A percentile compares a stretch with the other conserved stretches of the same genome.
These are phyloP conservation scores for Lepidopterella palustris DNA, from an alignment of 495 filamentous ascomycete species.

Conservation along the genomic window DNA sequence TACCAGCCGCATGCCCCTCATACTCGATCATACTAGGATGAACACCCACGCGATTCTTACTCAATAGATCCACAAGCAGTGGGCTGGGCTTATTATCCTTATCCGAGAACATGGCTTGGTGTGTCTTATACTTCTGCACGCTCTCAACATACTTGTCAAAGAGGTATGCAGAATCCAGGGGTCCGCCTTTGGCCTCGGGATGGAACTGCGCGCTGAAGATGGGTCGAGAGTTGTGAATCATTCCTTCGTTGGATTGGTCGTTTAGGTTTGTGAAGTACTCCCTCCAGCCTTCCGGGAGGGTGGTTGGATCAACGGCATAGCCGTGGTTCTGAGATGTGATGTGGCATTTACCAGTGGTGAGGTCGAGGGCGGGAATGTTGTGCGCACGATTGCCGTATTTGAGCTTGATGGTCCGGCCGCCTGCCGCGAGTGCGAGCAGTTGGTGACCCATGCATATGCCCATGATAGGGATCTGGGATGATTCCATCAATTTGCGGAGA, in stretches of 20 bases:
- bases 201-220: conserved; percentile 99
- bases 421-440: conserved; percentile 73
- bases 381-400: conserved; percentile 97
- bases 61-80: conserved; percentile 80
- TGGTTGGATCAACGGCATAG: conserved; percentile 87
- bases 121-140: conserved; percentile 80
- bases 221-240: conserved; percentile 91
- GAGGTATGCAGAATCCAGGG: conserved; percentile 85
- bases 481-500: conserved; percentile 79
- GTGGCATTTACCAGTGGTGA: conserved; percentile 94
- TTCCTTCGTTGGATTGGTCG: conserved; percentile 88
- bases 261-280: conserved; percentile 98
- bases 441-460: conserved; percentile 96
- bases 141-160: conserved; percentile 94
- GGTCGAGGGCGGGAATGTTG: conserved; percentile 93
- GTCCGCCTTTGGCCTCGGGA: conserved; percentile 93
- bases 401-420: conserved; percentile 83
- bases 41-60: conserved; percentile 91
- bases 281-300: conserved; percentile 79
- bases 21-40: conserved; percentile 26
- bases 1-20: conserved; percentile 5
- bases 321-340: conserved; percentile 98
- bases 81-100: conserved; percentile 78
- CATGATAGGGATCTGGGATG: conserved; percentile 84
- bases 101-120: conserved; percentile 56